phyloP scores from a whole-genome alignment of 2,329 filamentous ascomycete species.

The Colletotrichum eleusines region DNA sequence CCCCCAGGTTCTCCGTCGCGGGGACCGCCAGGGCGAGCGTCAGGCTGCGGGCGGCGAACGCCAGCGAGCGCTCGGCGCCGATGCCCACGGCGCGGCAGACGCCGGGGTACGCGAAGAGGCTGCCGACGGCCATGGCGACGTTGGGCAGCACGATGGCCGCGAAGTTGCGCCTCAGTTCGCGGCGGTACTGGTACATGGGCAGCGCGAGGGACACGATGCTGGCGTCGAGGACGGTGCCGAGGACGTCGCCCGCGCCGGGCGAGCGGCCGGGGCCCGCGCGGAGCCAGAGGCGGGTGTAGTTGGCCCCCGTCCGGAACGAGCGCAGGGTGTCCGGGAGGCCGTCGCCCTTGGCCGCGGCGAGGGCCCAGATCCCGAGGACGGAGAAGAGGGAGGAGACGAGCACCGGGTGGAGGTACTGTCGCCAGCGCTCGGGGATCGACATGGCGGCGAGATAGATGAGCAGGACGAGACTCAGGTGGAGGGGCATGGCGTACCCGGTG shows the following conservation, averaged over 20 bases:
- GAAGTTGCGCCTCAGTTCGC: slow-evolving; percentile 66
- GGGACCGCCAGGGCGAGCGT: slow-evolving; percentile 72
- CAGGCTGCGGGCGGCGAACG: slow-evolving; percentile 68
- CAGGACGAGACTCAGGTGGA: slow-evolving; percentile 61
- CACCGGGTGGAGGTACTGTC: slow-evolving; percentile 68
- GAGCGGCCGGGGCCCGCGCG: slow-evolving; percentile 46
- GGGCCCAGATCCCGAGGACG: slow-evolving; percentile 64
- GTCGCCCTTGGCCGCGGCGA: slow-evolving; percentile 60
- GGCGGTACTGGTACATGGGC: slow-evolving; percentile 71
- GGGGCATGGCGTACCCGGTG: slow-evolving; percentile 64
- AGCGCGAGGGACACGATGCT: slow-evolving; percentile 70
- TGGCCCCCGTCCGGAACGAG: slow-evolving; percentile 64
- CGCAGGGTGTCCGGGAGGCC: slow-evolving; percentile 56
- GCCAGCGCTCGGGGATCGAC: slow-evolving; percentile 61
- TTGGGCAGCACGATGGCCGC: slow-evolving; percentile 66
- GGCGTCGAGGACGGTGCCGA: slow-evolving; percentile 67
- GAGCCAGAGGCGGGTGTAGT: slow-evolving; percentile 65
- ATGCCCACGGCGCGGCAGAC: slow-evolving; percentile 68
- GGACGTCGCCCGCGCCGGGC: slow-evolving; percentile 69
- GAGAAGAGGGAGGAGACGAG: slow-evolving; percentile 66
- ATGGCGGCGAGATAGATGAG: slow-evolving; percentile 65
- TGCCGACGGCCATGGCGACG: slow-evolving; percentile 62
- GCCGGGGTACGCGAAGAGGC: slow-evolving; percentile 69
- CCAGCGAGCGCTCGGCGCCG: slow-evolving; percentile 61
- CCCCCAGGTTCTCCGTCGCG: slow-evolving; percentile 67